Conservation (phyloP, 306 rosid species). For the Cicer arietinum region DNA sequence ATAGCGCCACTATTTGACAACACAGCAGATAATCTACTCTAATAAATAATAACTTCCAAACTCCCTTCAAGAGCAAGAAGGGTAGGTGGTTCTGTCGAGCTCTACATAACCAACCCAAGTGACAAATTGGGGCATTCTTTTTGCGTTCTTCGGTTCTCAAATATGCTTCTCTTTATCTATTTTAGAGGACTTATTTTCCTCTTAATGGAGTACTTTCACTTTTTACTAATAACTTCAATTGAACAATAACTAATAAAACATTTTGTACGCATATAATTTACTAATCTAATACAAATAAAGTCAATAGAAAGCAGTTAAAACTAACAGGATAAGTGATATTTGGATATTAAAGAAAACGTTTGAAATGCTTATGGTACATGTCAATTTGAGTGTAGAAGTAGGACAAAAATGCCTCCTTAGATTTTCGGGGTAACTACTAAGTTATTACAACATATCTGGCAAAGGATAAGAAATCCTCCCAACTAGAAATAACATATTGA, state of each 20-base stretch:
- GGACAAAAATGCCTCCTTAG: slow-evolving; percentile 10
- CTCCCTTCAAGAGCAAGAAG: background rate
- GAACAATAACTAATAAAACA: background rate
- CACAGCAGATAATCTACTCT: slow-evolving; percentile 1
- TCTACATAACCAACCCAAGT: slow-evolving; percentile 10
- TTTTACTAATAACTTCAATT: slow-evolving; percentile 12
- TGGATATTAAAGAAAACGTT: slow-evolving; percentile 29
- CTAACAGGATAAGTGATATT: slow-evolving; percentile 6
- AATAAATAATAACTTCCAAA: slow-evolving; percentile 31
- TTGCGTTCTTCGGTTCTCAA: background rate
- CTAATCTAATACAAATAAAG: background rate
- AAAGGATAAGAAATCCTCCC: slow-evolving; percentile 19
- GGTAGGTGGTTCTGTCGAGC: background rate
- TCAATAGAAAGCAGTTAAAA: slow-evolving; percentile 11
- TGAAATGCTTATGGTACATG: slow-evolving; percentile 3
- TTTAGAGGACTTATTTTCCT: background rate
- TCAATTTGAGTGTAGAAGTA: slow-evolving; percentile 5
- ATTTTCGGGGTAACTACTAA: background rate
- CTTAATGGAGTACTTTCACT: background rate
- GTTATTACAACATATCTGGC: background rate
- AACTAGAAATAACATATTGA: slow-evolving; percentile 11
- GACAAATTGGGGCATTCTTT: background rate
- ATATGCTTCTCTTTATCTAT: background rate
- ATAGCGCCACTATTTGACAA: background rate
- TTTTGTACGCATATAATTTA: background rate